A percentile compares a stretch with the other conserved stretches of the same genome.
Conservation (phyloP, 345 rosid genomes). For the Boechera retrofracta region DNA sequence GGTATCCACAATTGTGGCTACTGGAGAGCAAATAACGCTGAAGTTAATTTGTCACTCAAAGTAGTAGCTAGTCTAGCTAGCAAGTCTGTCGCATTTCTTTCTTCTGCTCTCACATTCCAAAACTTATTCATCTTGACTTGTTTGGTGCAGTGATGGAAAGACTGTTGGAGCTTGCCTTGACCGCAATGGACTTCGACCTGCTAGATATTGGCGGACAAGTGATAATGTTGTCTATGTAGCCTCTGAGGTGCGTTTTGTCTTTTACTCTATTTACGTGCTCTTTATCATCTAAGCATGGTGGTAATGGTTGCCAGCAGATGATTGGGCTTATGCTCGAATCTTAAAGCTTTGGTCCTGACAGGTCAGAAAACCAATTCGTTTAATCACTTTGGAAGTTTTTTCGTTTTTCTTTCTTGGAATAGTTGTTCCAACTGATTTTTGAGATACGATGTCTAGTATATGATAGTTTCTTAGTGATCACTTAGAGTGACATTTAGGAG, state of each 20-base stretch:
- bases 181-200: conserved; percentile 99
- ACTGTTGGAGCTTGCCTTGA: conserved; percentile 98
- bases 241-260: conserved; percentile 77
- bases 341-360: conserved; percentile 38
- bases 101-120: conserved; percentile 24
- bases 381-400: conserved; percentile 15
- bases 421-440: conserved; percentile 15
- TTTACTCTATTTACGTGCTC: conserved; percentile 33
- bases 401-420: conserved; percentile 18
- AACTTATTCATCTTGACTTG: conserved; percentile 32
- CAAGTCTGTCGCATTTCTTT: conserved; percentile 22
- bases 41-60: conserved; percentile 14
- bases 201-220: conserved; percentile 96
- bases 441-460: conserved; percentile 17
- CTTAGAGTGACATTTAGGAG: conserved; percentile 21
- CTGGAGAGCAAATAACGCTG: conserved; percentile 31
- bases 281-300: conserved; percentile 34
- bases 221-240: conserved; percentile 98
- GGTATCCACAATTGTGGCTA: conserved; percentile 21
- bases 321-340: conserved; percentile 38
- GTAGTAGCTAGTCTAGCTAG: conserved; percentile 28
- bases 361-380: conserved; percentile 41
- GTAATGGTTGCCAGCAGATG: conserved; percentile 39
- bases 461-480: conserved; percentile 21
- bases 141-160: conserved; percentile 87